These are phyloP conservation scores for Jaapia argillacea DNA, from an alignment of 768 basidiomycete genomes.

Conservation along the genomic window DNA sequence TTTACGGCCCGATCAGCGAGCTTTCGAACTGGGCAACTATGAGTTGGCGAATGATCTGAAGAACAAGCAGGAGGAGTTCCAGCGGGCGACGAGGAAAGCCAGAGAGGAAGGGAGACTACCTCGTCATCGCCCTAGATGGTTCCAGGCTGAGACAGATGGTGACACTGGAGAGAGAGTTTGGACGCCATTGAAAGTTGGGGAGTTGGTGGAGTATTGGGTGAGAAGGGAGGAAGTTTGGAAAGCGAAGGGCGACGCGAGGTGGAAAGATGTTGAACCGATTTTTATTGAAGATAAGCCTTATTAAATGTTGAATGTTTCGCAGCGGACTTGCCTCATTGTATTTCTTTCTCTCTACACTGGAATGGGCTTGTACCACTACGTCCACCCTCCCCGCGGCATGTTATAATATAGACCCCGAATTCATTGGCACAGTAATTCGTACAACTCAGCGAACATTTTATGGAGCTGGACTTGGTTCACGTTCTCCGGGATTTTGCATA, in stretches of 20 bases:
- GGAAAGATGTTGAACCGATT: slow-evolving; percentile 71
- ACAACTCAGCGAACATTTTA: too few species aligned
- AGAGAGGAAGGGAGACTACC: slow-evolving; percentile 66
- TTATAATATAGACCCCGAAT: too few species aligned
- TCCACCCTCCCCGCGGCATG: too few species aligned
- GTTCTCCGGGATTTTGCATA: too few species aligned
- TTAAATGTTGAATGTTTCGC: slow-evolving; percentile 3
- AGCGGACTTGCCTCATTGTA: too few species aligned
- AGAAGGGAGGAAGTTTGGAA: slow-evolving; percentile 62
- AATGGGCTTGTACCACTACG: too few species aligned
- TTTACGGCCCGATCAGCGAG: slow-evolving; percentile 85
- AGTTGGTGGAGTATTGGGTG: slow-evolving; percentile 71
- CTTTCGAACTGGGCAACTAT: slow-evolving; percentile 85
- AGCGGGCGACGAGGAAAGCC: slow-evolving; percentile 56
- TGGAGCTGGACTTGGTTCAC: too few species aligned
- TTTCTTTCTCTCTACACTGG: too few species aligned
- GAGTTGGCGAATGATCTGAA: slow-evolving; percentile 79
- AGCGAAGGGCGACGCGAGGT: slow-evolving; percentile 27
- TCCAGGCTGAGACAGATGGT: slow-evolving; percentile 66
- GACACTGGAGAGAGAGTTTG: slow-evolving; percentile 90
- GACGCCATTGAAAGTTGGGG: slow-evolving; percentile 48
- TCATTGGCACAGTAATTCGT: too few species aligned
- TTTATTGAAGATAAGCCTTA: slow-evolving; percentile 56
- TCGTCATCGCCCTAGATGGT: slow-evolving; percentile 84
- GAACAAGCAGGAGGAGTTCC: slow-evolving; percentile 72